Evolutionary conservation across 768 basidiomycete species (phyloP).

Genomic region (Tulasnella sp.): DNA sequence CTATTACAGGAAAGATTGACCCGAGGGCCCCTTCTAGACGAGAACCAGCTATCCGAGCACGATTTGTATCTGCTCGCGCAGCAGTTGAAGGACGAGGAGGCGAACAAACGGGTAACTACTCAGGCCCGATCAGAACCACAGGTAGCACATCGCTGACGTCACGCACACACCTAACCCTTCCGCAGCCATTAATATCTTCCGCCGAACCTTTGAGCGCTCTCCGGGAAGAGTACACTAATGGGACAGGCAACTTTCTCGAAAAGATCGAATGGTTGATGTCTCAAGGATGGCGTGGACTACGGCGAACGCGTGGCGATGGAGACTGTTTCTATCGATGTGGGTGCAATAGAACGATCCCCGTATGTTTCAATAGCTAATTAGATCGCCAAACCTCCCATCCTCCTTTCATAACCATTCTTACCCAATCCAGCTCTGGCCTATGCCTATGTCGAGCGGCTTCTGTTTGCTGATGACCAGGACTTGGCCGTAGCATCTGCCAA

Average conservation of each 20-base stretch:
- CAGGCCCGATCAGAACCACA: not conserved
- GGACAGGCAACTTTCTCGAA: conserved; percentile 52
- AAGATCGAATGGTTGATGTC: conserved; percentile 74
- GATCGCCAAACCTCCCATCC: too few species aligned
- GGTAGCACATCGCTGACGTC: not conserved
- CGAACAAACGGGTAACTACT: conserved; percentile 21
- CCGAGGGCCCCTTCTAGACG: not conserved
- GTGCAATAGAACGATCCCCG: not conserved
- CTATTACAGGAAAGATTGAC: not conserved
- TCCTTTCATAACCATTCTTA: not conserved
- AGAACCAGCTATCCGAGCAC: conserved; percentile 12
- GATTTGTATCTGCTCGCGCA: conserved; percentile 25
- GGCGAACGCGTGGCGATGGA: conserved; percentile 75
- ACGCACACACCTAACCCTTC: not conserved
- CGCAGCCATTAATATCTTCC: conserved; percentile 28
- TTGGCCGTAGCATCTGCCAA: conserved; percentile 56
- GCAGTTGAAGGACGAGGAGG: conserved; percentile 29
- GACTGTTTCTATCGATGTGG: conserved; percentile 82
- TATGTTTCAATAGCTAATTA: not conserved
- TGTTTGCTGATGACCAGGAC: conserved; percentile 52
- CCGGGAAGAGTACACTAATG: conserved; percentile 18
- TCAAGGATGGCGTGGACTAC: conserved; percentile 66
- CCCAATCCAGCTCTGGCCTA: conserved; percentile 63
- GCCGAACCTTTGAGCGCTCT: conserved; percentile 4
- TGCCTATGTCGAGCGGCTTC: conserved; percentile 74